Base-by-base conservation (phyloP, 768 basidiomycete genomes). In the Phallus indusiatus region DNA sequence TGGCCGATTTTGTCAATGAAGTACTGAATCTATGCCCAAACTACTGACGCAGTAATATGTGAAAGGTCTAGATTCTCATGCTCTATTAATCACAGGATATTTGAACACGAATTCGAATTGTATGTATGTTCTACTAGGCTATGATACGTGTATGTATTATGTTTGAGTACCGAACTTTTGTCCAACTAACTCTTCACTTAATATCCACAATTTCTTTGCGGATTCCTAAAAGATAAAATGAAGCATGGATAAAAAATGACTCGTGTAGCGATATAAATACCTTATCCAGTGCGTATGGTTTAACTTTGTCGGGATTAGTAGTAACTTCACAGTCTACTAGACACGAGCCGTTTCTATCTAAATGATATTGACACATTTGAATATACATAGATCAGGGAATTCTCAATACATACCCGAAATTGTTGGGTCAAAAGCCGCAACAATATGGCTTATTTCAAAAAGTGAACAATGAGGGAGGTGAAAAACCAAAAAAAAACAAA, bases 1-100 rank as follows among this genome's bases (percentile, higher is more conserved):
- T 81, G 80, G 79, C 78, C 5, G 79, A 79, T 60, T 80, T 74
- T 37, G 78, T 78, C 0, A 64, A 66, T 22, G 72, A 75, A 54
- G 78, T 78, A 0, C 66, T 78, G 66, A 50, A 55, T 0, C 6
- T 61, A 4, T 79, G 78, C 54, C 8, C 10, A n/a, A 54, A 57
- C 17, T 17, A 64, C 8, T 51, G 50, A 51, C 4, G 28, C 7
- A 28, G 28, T 28, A 7, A 28, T 28, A 28, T 28, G 7, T 28
- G 28, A 7, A 28, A 28, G 28, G 28, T 28, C 28, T 28, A 7
- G 2, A 28, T 28, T 7, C 7, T 28, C 28, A 28, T 28, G 4
- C 28, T 28, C 28, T 28, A 3, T 28, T 28, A 2, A 7, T 28
- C 7, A 28, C 28, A n/a, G n/a, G n/a, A n/a, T n/a, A n/a, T n/a